Evolutionary conservation across 2,329 filamentous ascomycete species (phyloP), one percentile per base, ranked within the genome.

Genomic region (Polychaeton citri): DNA sequence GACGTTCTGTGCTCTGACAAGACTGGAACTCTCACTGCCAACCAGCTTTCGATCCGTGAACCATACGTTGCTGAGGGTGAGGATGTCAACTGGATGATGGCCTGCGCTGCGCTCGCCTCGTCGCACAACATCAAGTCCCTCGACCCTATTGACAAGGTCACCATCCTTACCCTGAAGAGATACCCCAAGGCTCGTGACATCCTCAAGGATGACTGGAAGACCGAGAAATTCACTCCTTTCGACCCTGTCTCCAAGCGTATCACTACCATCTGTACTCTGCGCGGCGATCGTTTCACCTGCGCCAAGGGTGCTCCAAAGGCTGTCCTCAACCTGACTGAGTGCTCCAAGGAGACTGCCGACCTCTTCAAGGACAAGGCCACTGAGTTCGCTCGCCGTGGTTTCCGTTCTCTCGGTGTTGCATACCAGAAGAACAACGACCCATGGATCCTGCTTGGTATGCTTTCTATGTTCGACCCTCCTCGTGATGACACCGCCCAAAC

Each of bases 51-150:
- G 52, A 80, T 84, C 53, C 78, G 79, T 57, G 80, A 84, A 55
- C 80, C 80, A 15, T 84, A 78, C 61, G 78, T 83, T 40, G 74
- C 77, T 42, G 79, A 83, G 59, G 80, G 79, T 50, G 74, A 81
- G 54, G 79, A 83, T 60, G 74, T 83, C 59, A 80, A 84, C 67
- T 84, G 79, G 79, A 83, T 84, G 79, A 83, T 84, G 79, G 79
- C 79, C 45, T 79, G 81, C 41, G 79, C 80, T 41, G 79, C 79
- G 42, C 72, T 84, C 38, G 80, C 79, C 39, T 83, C 79, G 35
- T 83, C 79, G 43, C 79, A 84, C 68, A 84, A 83, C 65, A 69
- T 82, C 63, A 80, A 81, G 65, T 80, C 79, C 42, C 71, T 84
- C 43, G 80, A 84, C 55, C 79, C 79, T 42, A 84, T 84, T 51